Base-by-base conservation (phyloP, 2,329 filamentous ascomycete species). In the Curvularia spicifera region DNA sequence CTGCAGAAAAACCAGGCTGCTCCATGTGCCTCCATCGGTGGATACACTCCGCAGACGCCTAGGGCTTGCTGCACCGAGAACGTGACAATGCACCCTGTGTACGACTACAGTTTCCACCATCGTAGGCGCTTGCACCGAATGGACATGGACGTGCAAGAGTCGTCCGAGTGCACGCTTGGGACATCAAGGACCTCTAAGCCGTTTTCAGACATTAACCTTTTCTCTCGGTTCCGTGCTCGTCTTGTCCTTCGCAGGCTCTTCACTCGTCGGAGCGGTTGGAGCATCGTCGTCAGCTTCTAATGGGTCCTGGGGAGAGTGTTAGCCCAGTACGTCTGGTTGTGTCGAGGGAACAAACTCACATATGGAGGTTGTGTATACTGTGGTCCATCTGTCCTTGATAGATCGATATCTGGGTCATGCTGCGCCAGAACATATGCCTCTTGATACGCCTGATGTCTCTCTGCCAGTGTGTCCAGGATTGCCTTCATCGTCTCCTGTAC, bases 381-480 rank as follows among this genome's bases (percentile, higher is more conserved):
- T 26, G 67, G 69, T 18, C 66, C 65, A 35, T 69, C 69, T 42
- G 62, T 63, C 43, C 58, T 63, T 22, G 52, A 56, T n/a, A 73
- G 56, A 48, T 76, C 69, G 18, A 74, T 68, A 0, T 60, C 61
- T 1, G 70, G 69, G 43, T 94, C 91, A 8, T 79, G 72, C 78
- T 67, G 65, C 8, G 73, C 91, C 62, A 91, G 79, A 58, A 84
- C 79, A 49, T 86, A 80, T 22, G 91, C 91, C 72, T 93, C 90
- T 71, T 91, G 84, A 90, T 92, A 98, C 9, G 91, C 85, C 79
- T 97, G 94, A 80, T 87, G 95, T 70, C 94, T 85, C 79, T 97
- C 93, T 35, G 91, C 94, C 71, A 98, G 81, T 49, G 89, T 85
- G 66, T 95, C 90, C 80, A 91, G 92, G 78, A 98, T 96, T 45